Base-by-base conservation (phyloP, 2,329 filamentous ascomycete species). In the Pezicula neosporulosa region DNA sequence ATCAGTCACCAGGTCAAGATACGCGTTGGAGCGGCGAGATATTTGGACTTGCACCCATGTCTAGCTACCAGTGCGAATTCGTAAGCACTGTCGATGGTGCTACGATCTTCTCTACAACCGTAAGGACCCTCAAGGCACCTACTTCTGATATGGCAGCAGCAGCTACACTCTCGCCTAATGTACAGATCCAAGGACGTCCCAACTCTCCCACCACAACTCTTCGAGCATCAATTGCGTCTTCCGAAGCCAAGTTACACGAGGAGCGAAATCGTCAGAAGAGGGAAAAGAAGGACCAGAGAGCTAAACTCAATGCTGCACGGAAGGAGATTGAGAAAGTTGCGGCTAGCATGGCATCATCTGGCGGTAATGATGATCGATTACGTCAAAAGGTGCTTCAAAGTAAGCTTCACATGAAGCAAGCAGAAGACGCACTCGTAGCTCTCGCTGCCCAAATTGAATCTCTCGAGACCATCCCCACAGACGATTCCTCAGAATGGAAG, bases 11-110 rank as follows among this genome's bases (percentile, higher is more conserved):
- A 58, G 64, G 69, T 60, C 60, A 77, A 68, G 76, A 78, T 30
- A 77, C 77, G 43, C 77, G 80, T 44, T 92, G 86, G 85, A 82
- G 81, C 27, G 89, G 87, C 9, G 82, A 85, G 56, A 85, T 86
- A n/a, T 85, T 84, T 59, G 82, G 82, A 28, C 71, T 86, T 47
- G 78, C 87, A 16, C 85, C 89, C 7, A 75, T 86, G 59, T 89
- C 86, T 52, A 90, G 85, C 69, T 93, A 92, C 69, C 82, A 85
- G 56, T 89, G 83, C 69, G 87, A 93, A 66, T 89, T 92, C 65
- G 80, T 92, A 52, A 82, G 86, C 67, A 85, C 81, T 39, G 73
- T 73, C 24, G 86, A 85, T 53, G 78, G 83, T 55, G 72, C 81
- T 60, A 74, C 89, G 50, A 74, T 92, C 56, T 90, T 88, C 64